phyloP scores from a whole-genome alignment of 176 grass and related monocot genomes.

The barley (Hordeum vulgare) region DNA sequence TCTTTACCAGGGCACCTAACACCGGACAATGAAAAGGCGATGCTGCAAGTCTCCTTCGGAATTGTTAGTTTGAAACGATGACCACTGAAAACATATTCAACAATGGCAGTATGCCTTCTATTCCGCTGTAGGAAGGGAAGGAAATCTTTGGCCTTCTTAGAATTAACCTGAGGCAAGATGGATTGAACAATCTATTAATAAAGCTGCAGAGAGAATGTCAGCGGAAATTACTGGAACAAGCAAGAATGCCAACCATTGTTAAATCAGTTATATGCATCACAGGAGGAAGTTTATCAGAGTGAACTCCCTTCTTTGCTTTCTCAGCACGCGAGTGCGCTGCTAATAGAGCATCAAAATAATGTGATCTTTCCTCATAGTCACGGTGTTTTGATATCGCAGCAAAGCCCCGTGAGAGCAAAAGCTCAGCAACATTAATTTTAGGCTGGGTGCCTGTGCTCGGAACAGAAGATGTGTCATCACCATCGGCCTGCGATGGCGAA shows the following conservation, averaged over 20 bases:
- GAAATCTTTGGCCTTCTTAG: conserved; percentile 94
- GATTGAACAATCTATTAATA: background rate
- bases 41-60: conserved; percentile 97
- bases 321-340: conserved; percentile 86
- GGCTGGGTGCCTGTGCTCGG: conserved; percentile 25
- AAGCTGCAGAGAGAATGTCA: background rate
- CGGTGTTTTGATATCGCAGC: conserved; percentile 72
- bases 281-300: conserved; percentile 68
- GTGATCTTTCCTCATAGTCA: conserved; percentile 92
- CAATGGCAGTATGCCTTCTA: conserved; percentile 72
- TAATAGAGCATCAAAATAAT: conserved; percentile 84
- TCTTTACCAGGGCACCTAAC: conserved; percentile 85
- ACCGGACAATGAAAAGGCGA: conserved; percentile 93
- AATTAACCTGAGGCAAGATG: conserved; percentile 42
- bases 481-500: conserved; percentile 47
- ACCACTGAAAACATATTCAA: conserved; percentile 96
- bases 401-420: conserved; percentile 81
- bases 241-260: conserved; percentile 35
- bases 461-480: conserved; percentile 53
- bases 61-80: conserved; percentile 96
- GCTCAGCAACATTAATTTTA: conserved; percentile 75
- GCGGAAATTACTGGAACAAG: background rate
- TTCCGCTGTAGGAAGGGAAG: conserved; percentile 85
- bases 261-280: conserved; percentile 95
- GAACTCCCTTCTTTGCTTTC: conserved; percentile 87